phyloP scores from a whole-genome alignment of 2,329 filamentous ascomycete genomes.

The Aspergillus ibericus region DNA sequence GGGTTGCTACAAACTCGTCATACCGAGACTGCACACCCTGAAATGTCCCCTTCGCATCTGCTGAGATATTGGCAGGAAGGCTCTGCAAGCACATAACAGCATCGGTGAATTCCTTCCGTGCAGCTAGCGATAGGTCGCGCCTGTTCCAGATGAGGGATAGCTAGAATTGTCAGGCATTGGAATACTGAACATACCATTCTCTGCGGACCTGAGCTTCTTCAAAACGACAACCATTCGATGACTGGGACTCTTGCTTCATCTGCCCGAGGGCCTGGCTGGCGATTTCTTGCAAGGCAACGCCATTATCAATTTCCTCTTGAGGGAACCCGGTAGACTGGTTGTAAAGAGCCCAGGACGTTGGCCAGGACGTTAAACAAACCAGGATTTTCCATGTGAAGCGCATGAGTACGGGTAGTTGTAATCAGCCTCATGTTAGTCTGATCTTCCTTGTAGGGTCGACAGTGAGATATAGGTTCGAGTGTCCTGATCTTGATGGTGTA shows the following conservation, averaged over 20 bases:
- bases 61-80: not conserved
- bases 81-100: not conserved
- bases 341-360: not conserved
- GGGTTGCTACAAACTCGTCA: slow-evolving; percentile 1
- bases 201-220: not conserved
- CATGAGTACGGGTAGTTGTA: not conserved
- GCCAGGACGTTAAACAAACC: not conserved
- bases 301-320: not conserved
- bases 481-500: not conserved
- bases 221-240: not conserved
- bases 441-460: not conserved
- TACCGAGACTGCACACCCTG: not conserved
- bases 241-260: not conserved
- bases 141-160: not conserved
- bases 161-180: not conserved
- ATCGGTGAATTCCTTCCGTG: not conserved
- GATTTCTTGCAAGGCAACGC: not conserved
- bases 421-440: not conserved
- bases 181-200: not conserved
- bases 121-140: not conserved
- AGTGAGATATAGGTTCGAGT: not conserved
- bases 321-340: not conserved
- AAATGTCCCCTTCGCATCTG: not conserved
- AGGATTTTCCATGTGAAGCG: not conserved
- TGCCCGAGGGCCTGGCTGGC: not conserved